These are phyloP conservation scores for Pythium plurisporium DNA, from an alignment of 352 stramenopile species.

Conservation along the genomic window DNA sequence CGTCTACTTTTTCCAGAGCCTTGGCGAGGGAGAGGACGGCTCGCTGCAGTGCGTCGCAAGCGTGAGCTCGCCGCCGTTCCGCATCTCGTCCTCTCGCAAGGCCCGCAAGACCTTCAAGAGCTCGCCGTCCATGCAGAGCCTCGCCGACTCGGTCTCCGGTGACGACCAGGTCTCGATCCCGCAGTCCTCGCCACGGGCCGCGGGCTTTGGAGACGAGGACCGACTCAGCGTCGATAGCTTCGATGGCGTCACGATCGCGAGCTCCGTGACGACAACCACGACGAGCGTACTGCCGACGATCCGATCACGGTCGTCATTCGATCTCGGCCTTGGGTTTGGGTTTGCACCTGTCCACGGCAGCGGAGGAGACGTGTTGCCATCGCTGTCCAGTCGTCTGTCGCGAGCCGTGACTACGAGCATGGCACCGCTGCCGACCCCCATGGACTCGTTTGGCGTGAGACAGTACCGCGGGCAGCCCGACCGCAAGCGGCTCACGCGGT, in stretches of 20 bases:
- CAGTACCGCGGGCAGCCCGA: slow-evolving; percentile 35
- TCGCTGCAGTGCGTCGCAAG: slow-evolving; percentile 47
- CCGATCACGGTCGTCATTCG: slow-evolving; percentile 11
- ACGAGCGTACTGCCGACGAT: neutral
- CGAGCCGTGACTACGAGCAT: neutral
- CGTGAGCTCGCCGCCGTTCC: slow-evolving; percentile 60
- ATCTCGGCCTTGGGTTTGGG: slow-evolving; percentile 2
- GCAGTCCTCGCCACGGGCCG: slow-evolving; percentile 6
- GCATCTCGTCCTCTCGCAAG: slow-evolving; percentile 80
- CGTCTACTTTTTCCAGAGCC: slow-evolving; percentile 55
- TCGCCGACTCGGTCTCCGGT: slow-evolving; percentile 3
- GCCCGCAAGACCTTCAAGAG: slow-evolving; percentile 67
- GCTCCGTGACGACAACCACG: neutral
- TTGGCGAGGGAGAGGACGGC: slow-evolving; percentile 15
- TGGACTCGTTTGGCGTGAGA: neutral
- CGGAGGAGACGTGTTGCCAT: slow-evolving; percentile 31
- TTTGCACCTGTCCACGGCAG: neutral
- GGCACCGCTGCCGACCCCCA: too few species aligned
- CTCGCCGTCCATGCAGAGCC: slow-evolving; percentile 33
- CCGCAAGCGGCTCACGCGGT: slow-evolving; percentile 65
- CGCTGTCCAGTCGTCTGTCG: slow-evolving; percentile 12
- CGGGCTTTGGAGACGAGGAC: slow-evolving; percentile 3
- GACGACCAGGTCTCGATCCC: slow-evolving; percentile 14
- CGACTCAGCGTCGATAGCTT: slow-evolving; percentile 11
- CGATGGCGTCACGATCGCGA: slow-evolving; percentile 1